Base-by-base conservation (phyloP, 768 basidiomycete genomes). In the Plicaturopsis crispa region DNA sequence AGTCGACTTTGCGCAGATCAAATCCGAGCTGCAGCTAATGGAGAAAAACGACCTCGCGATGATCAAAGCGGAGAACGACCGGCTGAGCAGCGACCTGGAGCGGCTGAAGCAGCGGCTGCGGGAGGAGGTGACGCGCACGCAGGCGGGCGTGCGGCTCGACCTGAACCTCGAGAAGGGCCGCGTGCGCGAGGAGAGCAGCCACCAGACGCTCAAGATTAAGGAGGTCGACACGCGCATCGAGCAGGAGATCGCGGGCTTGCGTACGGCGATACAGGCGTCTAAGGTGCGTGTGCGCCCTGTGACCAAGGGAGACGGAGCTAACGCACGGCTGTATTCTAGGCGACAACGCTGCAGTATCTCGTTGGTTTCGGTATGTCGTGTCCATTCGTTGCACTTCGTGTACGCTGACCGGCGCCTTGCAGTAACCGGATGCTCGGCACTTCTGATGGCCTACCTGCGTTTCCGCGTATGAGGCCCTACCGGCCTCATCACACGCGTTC, bases 141-240 rank as follows among this genome's bases (percentile, higher is more conserved):
- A 96, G 57, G 85, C 84, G 8, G 92, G 92, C 13, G 96, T 99
- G 3, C 68, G 94, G 37, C 62, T 99, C 12, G 96, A 99, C 59
- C 62, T 99, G 41, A 99, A 99, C 61, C 63, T 98, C 18, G 94
- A 99, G 67, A 98, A 98, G 60, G 91, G 91, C 1, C 72, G 94
- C 33, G 88, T 97, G 69, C 68, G 94, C 37, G 93, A 98, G 54
- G 93, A 98, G 67, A 81, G 80, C 47, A 83, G 79, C 48, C 78
- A 80, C 28, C 89, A 97, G 52, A 92, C 96, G 52, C 66, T 93
- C 37, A 97, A 97, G 75, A 87, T 98, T 54, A 91, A 90, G 58
- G 94, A 99, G 58, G 92, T 97, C 13, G 94, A 98, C 52, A 97
- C 94, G 3, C 66, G 88, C 55, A 97, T 98, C 48, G 94, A 99